Evolutionary conservation across 345 rosid species (phyloP), one percentile per base, ranked within the genome.

Genomic region (Eucalyptus paniculata): DNA sequence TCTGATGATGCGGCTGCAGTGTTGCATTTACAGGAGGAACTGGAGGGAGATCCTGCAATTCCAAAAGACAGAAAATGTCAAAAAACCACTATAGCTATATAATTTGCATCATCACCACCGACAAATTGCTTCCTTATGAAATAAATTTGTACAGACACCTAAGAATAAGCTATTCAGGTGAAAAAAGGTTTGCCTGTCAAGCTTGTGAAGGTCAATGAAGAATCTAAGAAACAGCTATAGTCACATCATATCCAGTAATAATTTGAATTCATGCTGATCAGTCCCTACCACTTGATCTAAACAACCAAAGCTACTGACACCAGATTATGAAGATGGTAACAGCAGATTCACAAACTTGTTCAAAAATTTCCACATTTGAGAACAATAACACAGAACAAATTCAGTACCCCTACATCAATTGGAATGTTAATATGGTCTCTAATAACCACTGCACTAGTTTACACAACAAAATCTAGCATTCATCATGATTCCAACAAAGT

Each of bases 21-120:
- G 91, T 54, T 90, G 91, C 95, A 80, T 94, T 91, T 72, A 98
- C 96, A 72, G 94, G 91, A 83, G 97, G 98, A 89, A 98, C 99
- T 86, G 92, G 96, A 85, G 99, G 99, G 53, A 98, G 98, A 72
- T 81, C 93, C 99, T 97, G 92, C 91, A 80, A 86, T 87, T 87
- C 54, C 60, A 89, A 26, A 44, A 42, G 17, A 40, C 23, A 53
- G 44, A 80, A 24, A 50, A 53, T 21, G 30, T 80, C 42, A 50
- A 37, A 40, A 69, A 11, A 28, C 45, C n/a, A 19, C 37, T 67
- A 14, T 50, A 19, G 81, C 13, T 23, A 53, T 62, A 26, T 34
- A 17, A 60, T 23, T 34, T 56, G 88, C 44, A 56, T 37, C 58
- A 56, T 47, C 42, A 56, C 37, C 47, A 53, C 44, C 32, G 47